Base-by-base conservation (phyloP, 2,329 filamentous ascomycete species). In the Fulvia fulva region DNA sequence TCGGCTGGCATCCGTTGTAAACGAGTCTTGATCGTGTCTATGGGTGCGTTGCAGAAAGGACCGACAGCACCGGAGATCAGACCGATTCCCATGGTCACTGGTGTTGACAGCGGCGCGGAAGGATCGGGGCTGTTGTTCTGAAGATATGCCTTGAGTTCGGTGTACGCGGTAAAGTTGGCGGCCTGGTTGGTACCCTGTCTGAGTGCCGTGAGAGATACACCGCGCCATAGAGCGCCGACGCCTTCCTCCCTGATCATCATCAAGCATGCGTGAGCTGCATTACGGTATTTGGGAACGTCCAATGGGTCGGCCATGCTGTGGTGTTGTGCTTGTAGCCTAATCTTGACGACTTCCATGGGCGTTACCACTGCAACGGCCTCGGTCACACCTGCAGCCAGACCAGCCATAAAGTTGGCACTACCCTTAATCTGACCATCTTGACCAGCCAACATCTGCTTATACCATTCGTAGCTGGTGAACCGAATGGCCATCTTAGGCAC, bases 341-440 rank as follows among this genome's bases (percentile, higher is more conserved):
- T 99, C 84, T 99, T 99, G 77, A 99, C 86, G 62, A 99, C 94
- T 80, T 99, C 94, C 94, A 99, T 99, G 5, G 94, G 94, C 28
- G 92, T 97, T 57, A 99, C 94, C 53, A 99, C 90, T 51, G 90
- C 88, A 46, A 99, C 93, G 64, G 94, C 94, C 82, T 99, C 94
- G 21, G 94, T 97, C 19, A 99, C 87, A 76, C 94, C 94, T 25
- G 94, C 94, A 23, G 89, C 85, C 47, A 99, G 87, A 71, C 94
- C 94, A 68, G 94, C 90, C 50, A 88, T 66, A 73, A 90, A 90
- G 19, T 91, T 97, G 23, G 83, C 83, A 65, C 83, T 81, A 50
- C 89, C 88, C 28, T 84, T 85, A 50, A 96, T 83, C 28, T 74
- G 70, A 45, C 90, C 89, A 2, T 85, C 71, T 64, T 83, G 77